Conservation (phyloP, 106 monocot genomes). For the Vanilla planifolia region DNA sequence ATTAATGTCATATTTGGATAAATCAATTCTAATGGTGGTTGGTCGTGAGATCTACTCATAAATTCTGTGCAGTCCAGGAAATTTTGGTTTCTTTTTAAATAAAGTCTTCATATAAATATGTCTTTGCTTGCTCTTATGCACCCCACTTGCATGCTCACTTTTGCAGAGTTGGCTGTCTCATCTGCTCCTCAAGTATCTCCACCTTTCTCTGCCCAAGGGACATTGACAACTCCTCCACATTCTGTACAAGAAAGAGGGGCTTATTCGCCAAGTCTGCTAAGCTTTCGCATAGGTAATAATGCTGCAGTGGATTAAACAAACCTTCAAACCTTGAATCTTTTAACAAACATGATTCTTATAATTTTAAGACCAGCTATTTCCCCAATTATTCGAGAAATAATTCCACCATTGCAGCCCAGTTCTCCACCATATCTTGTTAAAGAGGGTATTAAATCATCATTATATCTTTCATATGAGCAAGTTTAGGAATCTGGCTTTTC, state of each 20-base stretch:
- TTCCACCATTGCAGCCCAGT: not conserved
- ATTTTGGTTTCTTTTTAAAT: not conserved
- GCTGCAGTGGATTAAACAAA: not conserved
- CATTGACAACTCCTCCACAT: not conserved
- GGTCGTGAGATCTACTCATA: too few relatives aligned
- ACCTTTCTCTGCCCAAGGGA: not conserved
- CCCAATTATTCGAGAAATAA: not conserved
- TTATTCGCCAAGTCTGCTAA: not conserved
- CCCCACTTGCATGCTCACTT: not conserved
- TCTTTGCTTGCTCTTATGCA: not conserved
- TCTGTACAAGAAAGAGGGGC: not conserved
- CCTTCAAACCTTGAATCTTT: not conserved
- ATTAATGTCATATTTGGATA: too few relatives aligned
- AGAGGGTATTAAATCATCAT: too few relatives aligned
- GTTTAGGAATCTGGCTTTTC: not conserved
- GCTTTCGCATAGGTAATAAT: not conserved
- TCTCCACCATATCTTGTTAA: not conserved
- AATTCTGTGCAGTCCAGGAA: too few relatives aligned
- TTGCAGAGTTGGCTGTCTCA: not conserved
- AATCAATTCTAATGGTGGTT: too few relatives aligned
- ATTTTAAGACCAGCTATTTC: not conserved
- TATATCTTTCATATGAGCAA: too few relatives aligned
- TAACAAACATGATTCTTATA: not conserved
- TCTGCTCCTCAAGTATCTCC: not conserved
- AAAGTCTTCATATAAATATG: not conserved